These are phyloP conservation scores for Histomonas meleagridis DNA, from an alignment of 208 protist genomes.

Conservation along the genomic window DNA sequence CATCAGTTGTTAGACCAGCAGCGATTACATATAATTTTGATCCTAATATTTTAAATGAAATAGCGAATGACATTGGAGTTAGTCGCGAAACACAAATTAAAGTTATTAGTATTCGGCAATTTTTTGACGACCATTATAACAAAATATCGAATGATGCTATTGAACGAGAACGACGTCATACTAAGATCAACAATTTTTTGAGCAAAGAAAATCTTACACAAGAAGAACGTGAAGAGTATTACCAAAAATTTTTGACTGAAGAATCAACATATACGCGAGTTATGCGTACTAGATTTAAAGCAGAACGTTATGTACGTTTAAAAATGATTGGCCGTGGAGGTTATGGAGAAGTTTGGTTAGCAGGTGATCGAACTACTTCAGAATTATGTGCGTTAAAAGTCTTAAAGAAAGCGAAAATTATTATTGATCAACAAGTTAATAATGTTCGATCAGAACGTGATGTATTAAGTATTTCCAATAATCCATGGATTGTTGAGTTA, in stretches of 20 bases:
- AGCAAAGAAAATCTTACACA: neutral
- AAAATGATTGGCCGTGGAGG: neutral
- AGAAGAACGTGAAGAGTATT: neutral
- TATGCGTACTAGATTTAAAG: neutral
- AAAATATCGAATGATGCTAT: no score
- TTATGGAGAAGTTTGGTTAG: conserved; percentile 26
- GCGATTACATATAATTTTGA: no score
- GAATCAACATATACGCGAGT: neutral
- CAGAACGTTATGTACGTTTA: neutral
- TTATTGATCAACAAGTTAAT: conserved; percentile 34
- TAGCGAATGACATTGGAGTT: no score
- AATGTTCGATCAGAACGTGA: conserved; percentile 53
- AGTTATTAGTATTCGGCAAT: no score
- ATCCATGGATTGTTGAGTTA: conserved; percentile 57
- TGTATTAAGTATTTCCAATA: conserved; percentile 46
- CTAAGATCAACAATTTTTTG: no score
- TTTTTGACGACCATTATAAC: no score
- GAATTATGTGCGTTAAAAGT: neutral
- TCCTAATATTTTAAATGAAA: no score
- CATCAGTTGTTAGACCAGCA: no score
- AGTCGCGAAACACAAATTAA: no score
- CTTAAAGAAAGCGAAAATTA: neutral
- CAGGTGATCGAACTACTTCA: neutral
- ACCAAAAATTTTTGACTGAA: neutral
- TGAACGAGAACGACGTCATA: no score